Conservation (phyloP, 352 stramenopile genomes). For the Phytophthora capsici region DNA sequence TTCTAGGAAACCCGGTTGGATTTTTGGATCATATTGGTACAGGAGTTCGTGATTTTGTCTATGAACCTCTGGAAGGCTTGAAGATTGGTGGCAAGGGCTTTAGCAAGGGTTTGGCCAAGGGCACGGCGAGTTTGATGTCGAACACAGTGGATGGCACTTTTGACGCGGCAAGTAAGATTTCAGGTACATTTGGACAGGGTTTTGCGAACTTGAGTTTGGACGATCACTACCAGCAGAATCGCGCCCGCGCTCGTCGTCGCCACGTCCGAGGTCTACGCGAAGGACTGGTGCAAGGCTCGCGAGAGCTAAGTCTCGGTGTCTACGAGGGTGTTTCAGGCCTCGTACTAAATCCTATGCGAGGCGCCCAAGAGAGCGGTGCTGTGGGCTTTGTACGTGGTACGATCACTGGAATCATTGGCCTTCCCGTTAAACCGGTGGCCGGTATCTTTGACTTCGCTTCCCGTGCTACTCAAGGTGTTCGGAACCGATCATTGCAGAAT, state of each 20-base stretch:
- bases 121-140: conserved; percentile 85
- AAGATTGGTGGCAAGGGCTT: conserved; percentile 90
- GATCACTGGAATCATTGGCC: conserved; percentile 87
- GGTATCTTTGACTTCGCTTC: conserved; percentile 93
- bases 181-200: conserved; percentile 87
- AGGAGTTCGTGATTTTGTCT: conserved; percentile 96
- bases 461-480: conserved; percentile 83
- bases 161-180: conserved; percentile 89
- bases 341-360: conserved; percentile 83
- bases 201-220: conserved; percentile 88
- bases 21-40: conserved; percentile 96
- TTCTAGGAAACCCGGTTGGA: conserved; percentile 87
- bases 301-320: conserved; percentile 83
- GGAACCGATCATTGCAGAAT: conserved; percentile 84
- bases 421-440: conserved; percentile 87
- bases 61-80: conserved; percentile 94
- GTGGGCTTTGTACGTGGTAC: conserved; percentile 87
- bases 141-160: conserved; percentile 90
- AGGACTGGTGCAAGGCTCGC: conserved; percentile 84
- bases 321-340: conserved; percentile 87
- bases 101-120: conserved; percentile 86
- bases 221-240: conserved; percentile 89
- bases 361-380: conserved; percentile 77
- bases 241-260: conserved; percentile 72
- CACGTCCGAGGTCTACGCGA: conserved; percentile 84